These are phyloP conservation scores for Murraya koenigii DNA, from an alignment of 345 rosid species.

Conservation along the genomic window DNA sequence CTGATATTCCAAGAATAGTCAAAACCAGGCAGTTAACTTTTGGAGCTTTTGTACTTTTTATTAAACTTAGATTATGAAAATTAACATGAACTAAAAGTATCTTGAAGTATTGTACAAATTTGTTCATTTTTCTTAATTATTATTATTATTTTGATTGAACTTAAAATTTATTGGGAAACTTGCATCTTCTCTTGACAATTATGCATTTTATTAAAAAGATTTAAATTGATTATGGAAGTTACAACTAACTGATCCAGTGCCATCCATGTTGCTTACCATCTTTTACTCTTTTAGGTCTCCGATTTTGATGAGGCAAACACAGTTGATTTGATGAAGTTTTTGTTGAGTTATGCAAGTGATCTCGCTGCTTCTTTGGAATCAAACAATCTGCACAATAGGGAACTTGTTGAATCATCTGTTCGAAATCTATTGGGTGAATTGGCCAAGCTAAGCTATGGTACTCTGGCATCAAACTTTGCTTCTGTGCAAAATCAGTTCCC, in stretches of 20 bases:
- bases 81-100: not conserved
- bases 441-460: constrained; percentile 40
- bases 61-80: not conserved
- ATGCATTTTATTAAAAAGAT: not conserved
- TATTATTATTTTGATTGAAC: not conserved
- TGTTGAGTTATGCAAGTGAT: constrained; percentile 65
- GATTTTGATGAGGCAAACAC: constrained; percentile 45
- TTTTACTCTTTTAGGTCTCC: constrained; percentile 34
- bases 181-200: not conserved
- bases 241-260: not conserved
- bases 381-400: constrained; percentile 30
- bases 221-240: not conserved
- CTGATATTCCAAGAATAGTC: not conserved
- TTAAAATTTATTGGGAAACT: not conserved
- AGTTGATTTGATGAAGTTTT: constrained; percentile 73
- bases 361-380: constrained; percentile 27
- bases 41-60: not conserved
- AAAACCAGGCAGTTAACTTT: not conserved
- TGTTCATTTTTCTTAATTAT: not conserved
- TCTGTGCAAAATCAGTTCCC: constrained; percentile 34
- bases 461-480: constrained; percentile 27
- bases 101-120: not conserved
- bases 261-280: not conserved
- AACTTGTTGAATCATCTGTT: constrained; percentile 52
- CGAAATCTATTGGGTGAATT: constrained; percentile 59